These are phyloP conservation scores for Debaryomycetaceae sp. DNA, from an alignment of 1,139 yeast species.

Conservation along the genomic window DNA sequence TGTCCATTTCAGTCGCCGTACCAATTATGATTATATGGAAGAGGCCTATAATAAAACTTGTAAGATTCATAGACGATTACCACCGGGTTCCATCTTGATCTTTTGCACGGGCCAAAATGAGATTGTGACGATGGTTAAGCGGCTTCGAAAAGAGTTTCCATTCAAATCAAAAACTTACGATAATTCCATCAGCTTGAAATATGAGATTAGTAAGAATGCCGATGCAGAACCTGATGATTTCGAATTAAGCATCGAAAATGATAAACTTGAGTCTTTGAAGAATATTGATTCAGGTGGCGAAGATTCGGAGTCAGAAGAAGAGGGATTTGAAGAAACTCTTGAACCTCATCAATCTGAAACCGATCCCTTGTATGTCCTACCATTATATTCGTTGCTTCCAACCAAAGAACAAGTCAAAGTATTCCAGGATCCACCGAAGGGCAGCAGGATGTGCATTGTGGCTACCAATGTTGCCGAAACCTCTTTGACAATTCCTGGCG, in stretches of 20 bases:
- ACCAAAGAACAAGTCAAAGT: constrained; percentile 94
- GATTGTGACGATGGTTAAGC: constrained; percentile 71
- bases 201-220: constrained; percentile 51
- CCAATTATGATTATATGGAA: constrained; percentile 74
- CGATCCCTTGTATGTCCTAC: constrained; percentile 87
- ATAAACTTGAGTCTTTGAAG: constrained; percentile 19
- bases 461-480: constrained; percentile 99
- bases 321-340: constrained; percentile 82
- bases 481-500: constrained; percentile 93
- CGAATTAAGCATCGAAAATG: constrained; percentile 63
- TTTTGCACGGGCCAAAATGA: constrained; percentile 95
- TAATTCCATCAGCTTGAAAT: constrained; percentile 16
- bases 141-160: constrained; percentile 68
- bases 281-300: constrained; percentile 34
- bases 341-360: constrained; percentile 73
- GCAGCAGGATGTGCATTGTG: constrained; percentile 83
- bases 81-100: constrained; percentile 91
- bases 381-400: constrained; percentile 87
- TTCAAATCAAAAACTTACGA: constrained; percentile 21
- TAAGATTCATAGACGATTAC: constrained; percentile 80
- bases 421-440: constrained; percentile 79
- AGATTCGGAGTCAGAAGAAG: constrained; percentile 64
- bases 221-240: constrained; percentile 85
- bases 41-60: constrained; percentile 84
- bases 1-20: constrained; percentile 80